Evolutionary conservation across 306 rosid species (phyloP), one percentile per base, ranked within the genome.

Genomic region (Senna tora): DNA sequence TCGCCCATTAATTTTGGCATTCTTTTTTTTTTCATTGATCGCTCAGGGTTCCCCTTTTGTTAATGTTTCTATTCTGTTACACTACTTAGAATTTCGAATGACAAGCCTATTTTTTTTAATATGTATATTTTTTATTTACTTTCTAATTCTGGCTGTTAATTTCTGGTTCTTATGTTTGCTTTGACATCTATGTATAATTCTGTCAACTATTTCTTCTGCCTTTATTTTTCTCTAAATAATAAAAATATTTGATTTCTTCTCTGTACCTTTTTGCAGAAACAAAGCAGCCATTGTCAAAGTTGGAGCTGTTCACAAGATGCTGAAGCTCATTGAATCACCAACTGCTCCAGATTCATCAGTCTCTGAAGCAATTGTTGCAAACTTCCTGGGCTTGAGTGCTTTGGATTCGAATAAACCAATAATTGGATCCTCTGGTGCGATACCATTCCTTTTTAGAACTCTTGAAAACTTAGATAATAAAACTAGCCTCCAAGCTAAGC

Each of bases 341-440:
- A 71, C 46, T 4, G 58, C 81, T 21, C 75, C 71, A 12, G 83
- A 87, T 79, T 80, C 85, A 30, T 88, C 84, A 3, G 90, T 89
- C 33, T 82, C 89, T 7, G 97, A 91, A 79, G 96, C 97, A 15
- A 87, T 89, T 56, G 87, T 86, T 38, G 99, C 96, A 19, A 95
- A 91, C 80, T 95, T 95, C 79, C 96, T 95, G 33, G 96, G 95
- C 46, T 81, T 95, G 79, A 91, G 97, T 67, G 99, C 99, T 58
- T 75, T 95, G 82, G 99, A 95, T 76, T 81, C 84, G 2, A 95
- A 95, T 63, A 95, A 95, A 87, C 88, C 90, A 13, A 75, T 95
- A 32, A 89, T 95, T 53, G 99, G 99, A 59, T 90, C 97, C 38
- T 95, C 99, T 0, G 97, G 97, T 61, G 97, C 99, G 53, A 81